These are phyloP conservation scores for Rhizophagus sp. DNA, from an alignment of 192 early-diverging fungal species.

Conservation along the genomic window DNA sequence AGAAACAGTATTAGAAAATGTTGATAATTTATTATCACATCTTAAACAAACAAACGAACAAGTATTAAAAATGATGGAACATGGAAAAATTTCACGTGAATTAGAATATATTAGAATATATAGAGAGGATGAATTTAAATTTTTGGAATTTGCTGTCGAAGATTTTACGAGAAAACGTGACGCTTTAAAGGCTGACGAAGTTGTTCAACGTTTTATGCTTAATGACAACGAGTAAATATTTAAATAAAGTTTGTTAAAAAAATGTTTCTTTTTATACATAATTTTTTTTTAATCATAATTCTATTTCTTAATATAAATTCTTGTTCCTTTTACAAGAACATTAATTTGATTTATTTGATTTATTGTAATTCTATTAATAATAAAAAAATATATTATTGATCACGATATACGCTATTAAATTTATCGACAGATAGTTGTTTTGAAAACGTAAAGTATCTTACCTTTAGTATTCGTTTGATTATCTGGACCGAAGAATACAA, in stretches of 20 bases:
- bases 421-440: too few relatives aligned
- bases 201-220: constrained; percentile 9
- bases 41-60: constrained; percentile 20
- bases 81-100: constrained; percentile 17
- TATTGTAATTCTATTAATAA: neutral
- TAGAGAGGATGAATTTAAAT: constrained; percentile 24
- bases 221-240: neutral
- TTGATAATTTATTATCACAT: constrained; percentile 14
- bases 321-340: too few relatives aligned
- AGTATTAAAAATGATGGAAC: constrained; percentile 29
- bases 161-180: constrained; percentile 29
- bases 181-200: constrained; percentile 7
- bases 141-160: constrained; percentile 23
- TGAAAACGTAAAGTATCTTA: neutral
- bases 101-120: constrained; percentile 27
- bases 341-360: neutral
- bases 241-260: too few relatives aligned
- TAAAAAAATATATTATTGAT: neutral
- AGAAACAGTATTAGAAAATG: constrained; percentile 1
- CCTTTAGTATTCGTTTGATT: neutral
- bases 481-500: constrained; percentile 33
- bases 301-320: too few relatives aligned
- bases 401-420: too few relatives aligned
- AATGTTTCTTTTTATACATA: too few relatives aligned
- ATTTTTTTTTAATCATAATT: too few relatives aligned